phyloP scores from a whole-genome alignment of 2,329 filamentous ascomycete genomes.

The Pseudogymnoascus sp. region DNA sequence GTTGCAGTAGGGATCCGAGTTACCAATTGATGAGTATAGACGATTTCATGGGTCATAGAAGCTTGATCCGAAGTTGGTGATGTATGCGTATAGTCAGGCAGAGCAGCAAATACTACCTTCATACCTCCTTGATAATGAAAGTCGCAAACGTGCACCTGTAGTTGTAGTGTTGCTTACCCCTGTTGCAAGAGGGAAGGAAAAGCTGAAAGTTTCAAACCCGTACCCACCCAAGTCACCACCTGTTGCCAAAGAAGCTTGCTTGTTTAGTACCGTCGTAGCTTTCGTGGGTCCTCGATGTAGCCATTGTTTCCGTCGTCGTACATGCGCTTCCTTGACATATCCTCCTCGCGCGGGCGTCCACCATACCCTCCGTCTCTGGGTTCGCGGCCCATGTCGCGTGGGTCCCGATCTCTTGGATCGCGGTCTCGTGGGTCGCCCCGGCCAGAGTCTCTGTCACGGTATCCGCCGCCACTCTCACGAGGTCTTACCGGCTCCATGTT shows the following conservation, averaged over 20 bases:
- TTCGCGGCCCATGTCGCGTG: slow-evolving; percentile 38
- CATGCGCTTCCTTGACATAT: slow-evolving; percentile 40
- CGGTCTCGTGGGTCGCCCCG: slow-evolving; percentile 46
- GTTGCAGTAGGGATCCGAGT: not conserved
- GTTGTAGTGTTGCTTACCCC: slow-evolving; percentile 29
- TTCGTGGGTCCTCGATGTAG: slow-evolving; percentile 67
- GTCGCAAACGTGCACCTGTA: slow-evolving; percentile 14
- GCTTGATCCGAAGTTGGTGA: slow-evolving; percentile 1
- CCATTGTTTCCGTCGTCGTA: slow-evolving; percentile 75
- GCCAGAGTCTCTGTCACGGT: slow-evolving; percentile 34
- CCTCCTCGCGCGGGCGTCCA: slow-evolving; percentile 38
- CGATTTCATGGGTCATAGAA: slow-evolving; percentile 4
- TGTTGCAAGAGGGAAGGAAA: slow-evolving; percentile 29
- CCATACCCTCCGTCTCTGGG: slow-evolving; percentile 47
- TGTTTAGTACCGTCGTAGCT: slow-evolving; percentile 55
- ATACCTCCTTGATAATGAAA: slow-evolving; percentile 12
- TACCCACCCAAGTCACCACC: slow-evolving; percentile 36
- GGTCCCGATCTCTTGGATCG: slow-evolving; percentile 38
- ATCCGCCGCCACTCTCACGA: slow-evolving; percentile 40
- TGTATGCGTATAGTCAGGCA: slow-evolving; percentile 14
- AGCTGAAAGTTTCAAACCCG: slow-evolving; percentile 32
- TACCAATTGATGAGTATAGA: not conserved
- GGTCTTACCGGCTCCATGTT: slow-evolving; percentile 78
- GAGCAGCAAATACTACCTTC: slow-evolving; percentile 26
- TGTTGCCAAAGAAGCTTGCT: slow-evolving; percentile 28